Conservation (phyloP, 257 asterid genomes). For the Solanum ahanhuiri region DNA sequence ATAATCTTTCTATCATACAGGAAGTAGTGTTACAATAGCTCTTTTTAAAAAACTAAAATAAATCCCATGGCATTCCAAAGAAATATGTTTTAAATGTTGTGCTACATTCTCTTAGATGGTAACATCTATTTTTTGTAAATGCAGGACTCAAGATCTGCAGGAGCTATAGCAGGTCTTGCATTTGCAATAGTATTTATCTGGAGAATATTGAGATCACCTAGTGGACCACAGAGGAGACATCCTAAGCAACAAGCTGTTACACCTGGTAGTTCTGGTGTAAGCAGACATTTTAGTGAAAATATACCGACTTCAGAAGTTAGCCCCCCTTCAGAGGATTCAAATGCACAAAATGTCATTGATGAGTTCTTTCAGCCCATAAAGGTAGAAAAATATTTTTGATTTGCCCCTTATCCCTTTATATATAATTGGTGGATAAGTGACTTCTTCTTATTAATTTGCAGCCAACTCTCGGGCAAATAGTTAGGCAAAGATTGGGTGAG, state of each 20-base stretch:
- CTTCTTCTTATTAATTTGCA: constrained; percentile 14
- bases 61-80: background rate
- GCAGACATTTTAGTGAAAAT: constrained; percentile 27
- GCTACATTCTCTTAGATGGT: background rate
- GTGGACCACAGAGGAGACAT: constrained; percentile 55
- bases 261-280: constrained; percentile 42
- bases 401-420: background rate
- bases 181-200: constrained; percentile 77
- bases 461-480: constrained; percentile 56
- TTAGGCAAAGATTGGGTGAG: constrained; percentile 55
- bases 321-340: constrained; percentile 44
- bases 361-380: constrained; percentile 79
- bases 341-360: constrained; percentile 60
- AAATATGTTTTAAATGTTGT: background rate
- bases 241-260: constrained; percentile 52
- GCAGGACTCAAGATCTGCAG: constrained; percentile 74
- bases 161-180: constrained; percentile 80
- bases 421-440: background rate
- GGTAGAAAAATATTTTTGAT: constrained; percentile 21
- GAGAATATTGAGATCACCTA: constrained; percentile 63
- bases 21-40: background rate
- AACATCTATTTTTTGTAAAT: background rate
- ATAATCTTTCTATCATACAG: background rate
- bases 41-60: background rate
- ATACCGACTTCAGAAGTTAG: constrained; percentile 22